These are phyloP conservation scores for Falciphora oryzae DNA, from an alignment of 2,329 filamentous ascomycete genomes.

Conservation along the genomic window DNA sequence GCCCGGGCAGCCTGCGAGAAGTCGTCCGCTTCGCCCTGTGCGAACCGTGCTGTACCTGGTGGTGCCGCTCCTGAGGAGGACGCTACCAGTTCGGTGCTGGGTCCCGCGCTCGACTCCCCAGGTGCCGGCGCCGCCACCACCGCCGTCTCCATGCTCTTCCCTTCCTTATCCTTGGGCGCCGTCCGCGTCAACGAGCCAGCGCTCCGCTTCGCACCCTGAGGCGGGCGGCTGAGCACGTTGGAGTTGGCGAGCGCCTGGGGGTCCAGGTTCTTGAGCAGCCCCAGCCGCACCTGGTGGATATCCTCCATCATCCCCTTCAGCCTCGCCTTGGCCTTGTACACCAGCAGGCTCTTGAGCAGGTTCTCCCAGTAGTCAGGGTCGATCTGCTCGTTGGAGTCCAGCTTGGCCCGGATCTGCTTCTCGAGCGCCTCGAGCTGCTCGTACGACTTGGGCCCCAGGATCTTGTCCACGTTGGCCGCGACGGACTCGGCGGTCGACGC, in stretches of 20 bases:
- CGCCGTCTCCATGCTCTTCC: neutral
- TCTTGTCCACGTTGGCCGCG: constrained; percentile 77
- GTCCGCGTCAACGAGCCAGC: neutral
- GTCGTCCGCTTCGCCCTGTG: constrained; percentile 58
- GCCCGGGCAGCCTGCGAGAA: constrained; percentile 83
- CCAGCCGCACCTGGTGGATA: constrained; percentile 64
- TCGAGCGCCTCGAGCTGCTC: constrained; percentile 85
- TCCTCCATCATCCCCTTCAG: constrained; percentile 71
- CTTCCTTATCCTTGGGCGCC: neutral
- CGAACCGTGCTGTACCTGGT: constrained; percentile 62
- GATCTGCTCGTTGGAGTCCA: constrained; percentile 83
- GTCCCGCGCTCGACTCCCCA: constrained; percentile 22
- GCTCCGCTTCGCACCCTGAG: neutral
- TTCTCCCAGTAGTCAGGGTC: constrained; percentile 99
- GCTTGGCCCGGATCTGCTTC: constrained; percentile 77
- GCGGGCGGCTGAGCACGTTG: constrained; percentile 14
- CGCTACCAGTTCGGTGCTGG: constrained; percentile 16
- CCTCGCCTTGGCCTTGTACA: constrained; percentile 90
- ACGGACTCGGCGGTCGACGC: constrained; percentile 71
- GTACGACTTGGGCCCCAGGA: constrained; percentile 78
- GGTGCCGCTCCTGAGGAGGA: constrained; percentile 32
- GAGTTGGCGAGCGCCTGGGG: constrained; percentile 48
- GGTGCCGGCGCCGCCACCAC: constrained; percentile 31
- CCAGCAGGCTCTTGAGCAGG: constrained; percentile 72
- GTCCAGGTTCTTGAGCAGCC: constrained; percentile 61